Evolutionary conservation across 2,329 filamentous ascomycete genomes (phyloP).

Genomic region (Colletotrichum sp.): DNA sequence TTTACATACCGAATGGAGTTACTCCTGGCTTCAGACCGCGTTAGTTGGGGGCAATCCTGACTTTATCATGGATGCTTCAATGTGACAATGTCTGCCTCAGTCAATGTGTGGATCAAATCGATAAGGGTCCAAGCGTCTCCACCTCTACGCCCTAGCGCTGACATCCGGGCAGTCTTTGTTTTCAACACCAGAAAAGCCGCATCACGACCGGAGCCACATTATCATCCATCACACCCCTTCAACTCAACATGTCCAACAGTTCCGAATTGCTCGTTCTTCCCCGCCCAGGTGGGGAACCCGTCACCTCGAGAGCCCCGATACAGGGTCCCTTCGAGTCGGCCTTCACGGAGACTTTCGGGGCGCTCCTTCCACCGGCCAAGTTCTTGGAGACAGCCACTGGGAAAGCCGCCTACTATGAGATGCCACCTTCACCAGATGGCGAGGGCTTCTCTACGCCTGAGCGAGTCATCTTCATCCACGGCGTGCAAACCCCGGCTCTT

Average conservation of each 20-base stretch:
- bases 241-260: background rate
- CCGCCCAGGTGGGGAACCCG: background rate
- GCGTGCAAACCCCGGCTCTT: conserved; percentile 54
- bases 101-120: background rate
- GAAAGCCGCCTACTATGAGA: conserved; percentile 43
- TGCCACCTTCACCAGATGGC: conserved; percentile 23
- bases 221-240: background rate
- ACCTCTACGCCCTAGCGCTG: background rate
- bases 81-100: background rate
- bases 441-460: background rate
- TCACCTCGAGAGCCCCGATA: conserved; percentile 25
- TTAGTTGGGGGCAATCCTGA: rapidly evolving
- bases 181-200: background rate
- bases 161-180: background rate
- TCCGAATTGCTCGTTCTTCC: background rate
- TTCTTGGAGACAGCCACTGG: conserved; percentile 36
- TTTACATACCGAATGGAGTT: background rate
- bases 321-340: conserved; percentile 36
- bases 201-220: background rate
- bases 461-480: conserved; percentile 51
- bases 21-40: rapidly evolving
- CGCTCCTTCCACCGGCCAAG: conserved; percentile 38
- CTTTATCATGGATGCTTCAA: background rate
- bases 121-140: background rate
- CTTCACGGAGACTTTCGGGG: conserved; percentile 41